A percentile compares a stretch with the other conserved stretches of the same genome.
These are phyloP conservation scores for Hemerocallis citrina DNA, from an alignment of 106 monocot species.

Conservation along the genomic window DNA sequence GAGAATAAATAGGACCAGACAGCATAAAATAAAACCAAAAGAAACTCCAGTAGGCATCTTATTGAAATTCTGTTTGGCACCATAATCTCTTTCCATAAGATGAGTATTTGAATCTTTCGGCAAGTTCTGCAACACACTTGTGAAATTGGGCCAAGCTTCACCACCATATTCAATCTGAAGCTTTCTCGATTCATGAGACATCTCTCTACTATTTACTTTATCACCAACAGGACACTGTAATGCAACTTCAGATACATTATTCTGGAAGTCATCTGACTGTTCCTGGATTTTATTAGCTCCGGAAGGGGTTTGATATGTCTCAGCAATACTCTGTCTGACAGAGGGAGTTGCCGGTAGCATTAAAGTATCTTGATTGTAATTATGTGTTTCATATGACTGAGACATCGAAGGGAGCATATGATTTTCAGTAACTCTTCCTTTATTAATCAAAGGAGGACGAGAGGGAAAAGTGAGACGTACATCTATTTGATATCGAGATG, in stretches of 20 bases:
- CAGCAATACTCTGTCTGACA: not conserved
- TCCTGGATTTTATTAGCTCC: not conserved
- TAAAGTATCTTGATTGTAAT: not conserved
- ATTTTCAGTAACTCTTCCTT: constrained; percentile 1
- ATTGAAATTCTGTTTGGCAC: constrained; percentile 4
- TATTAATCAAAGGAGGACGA: not conserved
- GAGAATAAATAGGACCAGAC: constrained; percentile 11
- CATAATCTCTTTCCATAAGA: not conserved
- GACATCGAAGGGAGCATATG: constrained; percentile 14
- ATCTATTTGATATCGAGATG: not conserved
- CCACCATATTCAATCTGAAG: not conserved
- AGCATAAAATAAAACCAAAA: constrained; percentile 10
- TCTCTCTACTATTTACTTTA: constrained; percentile 2
- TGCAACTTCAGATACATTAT: constrained; percentile 1
- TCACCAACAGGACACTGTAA: not conserved
- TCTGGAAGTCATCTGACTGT: not conserved
- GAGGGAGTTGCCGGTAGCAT: not conserved
- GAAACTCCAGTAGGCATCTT: not conserved
- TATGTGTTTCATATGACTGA: constrained; percentile 1
- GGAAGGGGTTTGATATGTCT: not conserved
- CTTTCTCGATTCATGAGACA: constrained; percentile 6
- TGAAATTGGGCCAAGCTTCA: constrained; percentile 1
- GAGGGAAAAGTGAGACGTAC: constrained; percentile 6
- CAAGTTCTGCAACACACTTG: constrained; percentile 3
- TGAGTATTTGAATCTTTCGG: constrained; percentile 3